Base-by-base conservation (phyloP, 495 filamentous ascomycete species). In the Thermochaetoides thermophila region DNA sequence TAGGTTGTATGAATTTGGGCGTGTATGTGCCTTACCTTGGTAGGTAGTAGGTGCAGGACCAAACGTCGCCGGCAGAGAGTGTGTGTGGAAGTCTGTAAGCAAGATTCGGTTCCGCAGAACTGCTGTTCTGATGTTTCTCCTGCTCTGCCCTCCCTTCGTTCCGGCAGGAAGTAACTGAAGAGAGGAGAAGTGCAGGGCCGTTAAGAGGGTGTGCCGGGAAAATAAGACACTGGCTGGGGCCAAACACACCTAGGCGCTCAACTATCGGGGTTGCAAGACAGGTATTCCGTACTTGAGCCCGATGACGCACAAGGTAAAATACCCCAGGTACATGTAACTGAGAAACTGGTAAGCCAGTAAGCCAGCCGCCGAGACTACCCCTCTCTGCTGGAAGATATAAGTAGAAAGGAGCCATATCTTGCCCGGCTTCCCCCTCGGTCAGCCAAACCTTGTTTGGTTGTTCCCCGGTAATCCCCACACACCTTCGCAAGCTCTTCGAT, bases 221-320 rank as follows among this genome's bases (percentile, higher is more conserved):
- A 47, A 51, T 44, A 47, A 48, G 39, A 45, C 27, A n/a, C n/a
- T n/a, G n/a, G n/a, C n/a, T n/a, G 18, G 27, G 23, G 28, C 42
- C 34, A 45, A 39, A 36, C 38, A 38, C 39, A 32, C 37, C 31
- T 46, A n/a, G 49, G 40, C 53, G 53, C 53, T 54, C 55, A 54
- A 47, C 21, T 24, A 6, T 24, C 21, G 6, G 21, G 21, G 21
- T 11, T 11, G 21, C 21, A 6, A 24, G n/a, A 24, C 21, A 24
- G 11, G 6, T 11, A 24, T 6, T 11, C 21, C 6, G 6, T 24
- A 11, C 6, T 6, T 24, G 21, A 11, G 21, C 6, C 6, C 21
- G 32, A 29, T 33, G 21, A 44, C 41, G 42, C 48, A 47, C 53
- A 52, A 55, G 44, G 55, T 55, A 43, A 49, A 45, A 49, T 40